These are phyloP conservation scores for Gossypium trilobum DNA, from an alignment of 441 rosid genomes.

Conservation along the genomic window DNA sequence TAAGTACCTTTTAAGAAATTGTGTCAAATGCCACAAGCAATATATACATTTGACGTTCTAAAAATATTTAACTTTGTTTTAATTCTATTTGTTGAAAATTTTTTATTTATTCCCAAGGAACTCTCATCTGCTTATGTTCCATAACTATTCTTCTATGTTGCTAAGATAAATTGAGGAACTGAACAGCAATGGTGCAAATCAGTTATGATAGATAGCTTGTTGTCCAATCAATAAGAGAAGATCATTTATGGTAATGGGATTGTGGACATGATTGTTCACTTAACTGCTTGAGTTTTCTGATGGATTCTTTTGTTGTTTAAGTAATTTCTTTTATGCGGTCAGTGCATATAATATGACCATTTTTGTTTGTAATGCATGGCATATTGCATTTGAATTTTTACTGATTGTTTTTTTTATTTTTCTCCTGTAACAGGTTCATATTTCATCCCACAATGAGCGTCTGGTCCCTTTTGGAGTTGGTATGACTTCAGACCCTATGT, in stretches of 20 bases:
- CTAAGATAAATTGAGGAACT: background rate
- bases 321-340: background rate
- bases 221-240: background rate
- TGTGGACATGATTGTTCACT: background rate
- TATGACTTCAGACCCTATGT: constrained; percentile 90
- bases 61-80: background rate
- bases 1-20: background rate
- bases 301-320: background rate
- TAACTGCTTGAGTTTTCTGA: background rate
- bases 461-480: constrained; percentile 67
- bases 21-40: background rate
- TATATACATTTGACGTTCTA: background rate
- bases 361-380: background rate
- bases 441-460: constrained; percentile 45
- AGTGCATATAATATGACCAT: background rate
- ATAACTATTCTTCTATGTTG: background rate
- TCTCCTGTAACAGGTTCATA: constrained; percentile 46
- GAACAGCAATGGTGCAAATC: background rate
- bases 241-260: constrained; percentile 1
- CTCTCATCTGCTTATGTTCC: background rate
- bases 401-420: background rate
- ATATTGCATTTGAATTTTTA: background rate
- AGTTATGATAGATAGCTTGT: background rate
- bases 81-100: background rate
- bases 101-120: background rate